Percentiles rank a stretch among this genome's conserved stretches.
Conservation (phyloP, 2,329 filamentous ascomycete species). For the Phialemoniopsis sp. region DNA sequence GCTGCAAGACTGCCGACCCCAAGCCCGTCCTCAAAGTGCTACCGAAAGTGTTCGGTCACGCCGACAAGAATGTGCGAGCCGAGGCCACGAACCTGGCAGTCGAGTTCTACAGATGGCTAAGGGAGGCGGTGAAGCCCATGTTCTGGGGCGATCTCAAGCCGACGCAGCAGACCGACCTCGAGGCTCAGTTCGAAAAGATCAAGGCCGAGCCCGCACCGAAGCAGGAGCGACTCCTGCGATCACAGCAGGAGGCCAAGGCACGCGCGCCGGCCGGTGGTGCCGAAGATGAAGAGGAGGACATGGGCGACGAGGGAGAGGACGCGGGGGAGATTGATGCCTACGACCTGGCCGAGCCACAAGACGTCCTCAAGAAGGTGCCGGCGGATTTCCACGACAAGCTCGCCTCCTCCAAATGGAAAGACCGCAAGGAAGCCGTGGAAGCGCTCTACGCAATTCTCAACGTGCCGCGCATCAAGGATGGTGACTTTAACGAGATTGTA, state of each 20-base stretch:
- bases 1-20: conserved; percentile 90
- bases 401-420: conserved; percentile 95
- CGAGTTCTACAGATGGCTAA: conserved; percentile 94
- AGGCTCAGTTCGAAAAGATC: conserved; percentile 89
- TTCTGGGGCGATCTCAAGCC: conserved; percentile 96
- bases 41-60: conserved; percentile 90
- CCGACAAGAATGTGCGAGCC: conserved; percentile 95
- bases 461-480: conserved; percentile 88
- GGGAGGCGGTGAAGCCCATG: conserved; percentile 96
- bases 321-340: conserved; percentile 73
- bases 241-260: conserved; percentile 81
- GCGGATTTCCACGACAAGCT: conserved; percentile 79
- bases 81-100: conserved; percentile 89
- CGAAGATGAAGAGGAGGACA: conserved; percentile 55
- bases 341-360: conserved; percentile 80
- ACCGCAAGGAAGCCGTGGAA: conserved; percentile 91
- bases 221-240: conserved; percentile 82
- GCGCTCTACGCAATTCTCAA: conserved; percentile 73
- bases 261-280: conserved; percentile 59
- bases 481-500: conserved; percentile 79
- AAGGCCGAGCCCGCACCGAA: conserved; percentile 85
- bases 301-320: conserved; percentile 55
- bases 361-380: conserved; percentile 78
- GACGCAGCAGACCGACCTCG: conserved; percentile 89
- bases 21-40: conserved; percentile 86